Percentiles rank a stretch among this genome's conserved stretches.
phyloP scores from a whole-genome alignment of 192 early-diverging fungal genomes.

The Entomortierella chlamydospora region DNA sequence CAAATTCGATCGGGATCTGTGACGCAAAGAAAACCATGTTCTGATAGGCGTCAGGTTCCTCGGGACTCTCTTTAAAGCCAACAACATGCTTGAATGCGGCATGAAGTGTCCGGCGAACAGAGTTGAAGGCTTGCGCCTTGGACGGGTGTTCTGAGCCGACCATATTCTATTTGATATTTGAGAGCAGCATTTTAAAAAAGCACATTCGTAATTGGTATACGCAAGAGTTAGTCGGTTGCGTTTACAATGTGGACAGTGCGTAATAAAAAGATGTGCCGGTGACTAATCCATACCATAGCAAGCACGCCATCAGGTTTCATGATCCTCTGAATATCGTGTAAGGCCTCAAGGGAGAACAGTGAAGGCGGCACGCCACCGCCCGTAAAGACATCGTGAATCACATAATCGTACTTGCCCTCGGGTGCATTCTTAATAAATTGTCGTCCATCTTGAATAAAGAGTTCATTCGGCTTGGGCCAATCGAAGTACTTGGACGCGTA shows the following conservation, averaged over 20 bases:
- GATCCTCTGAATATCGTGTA: conserved; percentile 71
- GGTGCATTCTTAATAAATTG: conserved; percentile 71
- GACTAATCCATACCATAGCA: conserved; percentile 68
- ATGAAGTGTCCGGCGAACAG: conserved; percentile 72
- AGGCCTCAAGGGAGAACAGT: conserved; percentile 81
- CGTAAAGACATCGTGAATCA: conserved; percentile 95
- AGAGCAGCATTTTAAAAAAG: conserved; percentile 4
- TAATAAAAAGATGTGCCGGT: too few species aligned
- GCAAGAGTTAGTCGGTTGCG: too few species aligned
- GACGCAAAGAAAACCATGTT: conserved; percentile 68
- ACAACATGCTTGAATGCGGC: conserved; percentile 74
- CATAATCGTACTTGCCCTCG: conserved; percentile 76
- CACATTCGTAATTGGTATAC: background rate
- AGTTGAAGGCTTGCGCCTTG: conserved; percentile 64
- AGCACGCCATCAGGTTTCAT: conserved; percentile 82
- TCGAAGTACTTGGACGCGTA: conserved; percentile 78
- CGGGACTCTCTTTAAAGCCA: conserved; percentile 71
- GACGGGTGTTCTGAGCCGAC: conserved; percentile 69
- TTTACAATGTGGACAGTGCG: too few species aligned
- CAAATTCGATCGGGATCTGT: conserved; percentile 42
- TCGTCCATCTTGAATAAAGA: conserved; percentile 82
- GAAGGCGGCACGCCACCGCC: conserved; percentile 81
- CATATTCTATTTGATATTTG: conserved; percentile 76
- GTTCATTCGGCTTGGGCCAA: conserved; percentile 60
- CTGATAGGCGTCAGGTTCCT: conserved; percentile 59